A percentile compares a stretch with the other conserved stretches of the same genome.
Conservation (phyloP, 2,329 filamentous ascomycete genomes). For the Torrubiella hemipterigena region DNA sequence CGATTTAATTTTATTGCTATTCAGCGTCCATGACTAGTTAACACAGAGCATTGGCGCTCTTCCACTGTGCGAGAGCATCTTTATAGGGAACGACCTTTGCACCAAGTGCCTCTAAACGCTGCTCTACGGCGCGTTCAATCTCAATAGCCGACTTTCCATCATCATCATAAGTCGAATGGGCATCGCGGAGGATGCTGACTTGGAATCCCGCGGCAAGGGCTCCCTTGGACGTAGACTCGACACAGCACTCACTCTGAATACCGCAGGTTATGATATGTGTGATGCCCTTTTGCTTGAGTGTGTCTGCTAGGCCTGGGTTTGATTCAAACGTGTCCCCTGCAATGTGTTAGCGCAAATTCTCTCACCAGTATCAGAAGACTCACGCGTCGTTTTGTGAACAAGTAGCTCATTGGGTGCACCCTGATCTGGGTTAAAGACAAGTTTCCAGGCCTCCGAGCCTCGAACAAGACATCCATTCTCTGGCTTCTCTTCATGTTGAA, state of each 20-base stretch:
- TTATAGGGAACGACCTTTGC: constrained; percentile 13
- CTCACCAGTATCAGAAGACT: not conserved
- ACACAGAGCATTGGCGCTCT: too few species aligned
- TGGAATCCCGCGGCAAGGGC: constrained; percentile 15
- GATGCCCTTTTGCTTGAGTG: constrained; percentile 13
- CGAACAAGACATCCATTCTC: constrained; percentile 11
- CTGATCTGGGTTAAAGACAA: constrained; percentile 15
- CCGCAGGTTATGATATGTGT: constrained; percentile 14
- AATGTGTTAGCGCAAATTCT: not conserved
- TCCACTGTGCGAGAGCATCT: constrained; percentile 6
- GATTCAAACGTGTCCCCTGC: constrained; percentile 16
- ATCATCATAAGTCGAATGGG: constrained; percentile 18
- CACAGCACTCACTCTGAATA: constrained; percentile 20
- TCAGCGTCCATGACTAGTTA: too few species aligned
- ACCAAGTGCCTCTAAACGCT: constrained; percentile 10
- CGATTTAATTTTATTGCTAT: too few species aligned
- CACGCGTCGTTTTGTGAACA: constrained; percentile 16
- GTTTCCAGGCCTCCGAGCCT: constrained; percentile 14
- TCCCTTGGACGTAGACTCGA: constrained; percentile 14
- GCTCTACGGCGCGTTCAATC: constrained; percentile 16
- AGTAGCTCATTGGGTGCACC: constrained; percentile 12
- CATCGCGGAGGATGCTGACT: constrained; percentile 16
- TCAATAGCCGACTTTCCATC: constrained; percentile 11
- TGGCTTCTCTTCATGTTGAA: constrained; percentile 17
- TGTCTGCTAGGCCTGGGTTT: constrained; percentile 14